Conservation (phyloP, 352 stramenopile species). For the Globisporangium okanoganense region DNA sequence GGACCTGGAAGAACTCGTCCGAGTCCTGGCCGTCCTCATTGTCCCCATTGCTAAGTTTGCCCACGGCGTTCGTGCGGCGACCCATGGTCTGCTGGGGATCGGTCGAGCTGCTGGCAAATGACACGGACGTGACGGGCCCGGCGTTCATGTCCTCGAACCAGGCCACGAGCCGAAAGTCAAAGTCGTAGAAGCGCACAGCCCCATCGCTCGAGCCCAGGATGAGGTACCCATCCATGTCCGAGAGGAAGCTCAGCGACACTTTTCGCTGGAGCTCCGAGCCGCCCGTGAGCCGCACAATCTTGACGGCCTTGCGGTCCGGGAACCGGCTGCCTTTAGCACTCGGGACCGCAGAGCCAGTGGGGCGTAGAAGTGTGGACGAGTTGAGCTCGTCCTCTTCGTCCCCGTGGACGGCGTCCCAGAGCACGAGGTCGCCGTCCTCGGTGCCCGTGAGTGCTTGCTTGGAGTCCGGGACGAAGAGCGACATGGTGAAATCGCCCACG, state of each 20-base stretch:
- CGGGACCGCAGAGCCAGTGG: neutral
- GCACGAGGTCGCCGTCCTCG: constrained; percentile 80
- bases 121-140: constrained; percentile 85
- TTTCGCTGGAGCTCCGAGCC: constrained; percentile 43
- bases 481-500: constrained; percentile 83
- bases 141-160: constrained; percentile 94
- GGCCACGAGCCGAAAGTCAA: constrained; percentile 89
- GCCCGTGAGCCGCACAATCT: constrained; percentile 73
- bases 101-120: constrained; percentile 51
- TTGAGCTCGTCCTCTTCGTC: constrained; percentile 26
- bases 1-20: constrained; percentile 63
- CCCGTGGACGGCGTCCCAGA: constrained; percentile 71
- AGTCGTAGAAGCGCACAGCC: constrained; percentile 92
- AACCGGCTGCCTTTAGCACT: constrained; percentile 19
- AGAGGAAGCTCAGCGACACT: constrained; percentile 50
- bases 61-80: neutral
- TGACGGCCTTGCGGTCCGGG: constrained; percentile 73
- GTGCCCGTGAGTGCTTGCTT: constrained; percentile 85
- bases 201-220: constrained; percentile 89
- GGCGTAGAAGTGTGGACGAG: constrained; percentile 10
- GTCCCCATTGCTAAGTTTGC: constrained; percentile 14
- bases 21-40: constrained; percentile 18
- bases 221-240: constrained; percentile 87
- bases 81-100: neutral
- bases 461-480: constrained; percentile 84